These are phyloP conservation scores for Gelatoporia subvermispora DNA, from an alignment of 768 basidiomycete genomes.

Conservation along the genomic window DNA sequence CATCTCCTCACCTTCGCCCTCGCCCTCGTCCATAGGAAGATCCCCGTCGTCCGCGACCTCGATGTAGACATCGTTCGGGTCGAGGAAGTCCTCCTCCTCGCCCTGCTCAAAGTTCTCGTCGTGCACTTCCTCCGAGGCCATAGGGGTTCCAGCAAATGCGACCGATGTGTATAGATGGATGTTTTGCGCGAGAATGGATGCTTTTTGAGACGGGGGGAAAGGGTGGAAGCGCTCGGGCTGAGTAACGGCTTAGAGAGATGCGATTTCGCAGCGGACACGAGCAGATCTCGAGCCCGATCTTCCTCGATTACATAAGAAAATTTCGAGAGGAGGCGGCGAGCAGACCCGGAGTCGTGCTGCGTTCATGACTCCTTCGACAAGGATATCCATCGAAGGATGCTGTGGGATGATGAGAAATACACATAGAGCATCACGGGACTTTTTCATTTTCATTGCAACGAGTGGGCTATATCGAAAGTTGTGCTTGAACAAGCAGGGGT, in stretches of 20 bases:
- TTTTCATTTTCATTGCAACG: too few relatives aligned
- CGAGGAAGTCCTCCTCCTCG: conserved; percentile 57
- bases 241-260: conserved; percentile 8
- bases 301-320: too few relatives aligned
- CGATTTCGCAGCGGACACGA: not conserved
- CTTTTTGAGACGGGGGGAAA: not conserved
- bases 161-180: not conserved
- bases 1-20: conserved; percentile 23
- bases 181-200: not conserved
- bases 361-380: too few relatives aligned
- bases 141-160: conserved; percentile 1
- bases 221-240: not conserved
- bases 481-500: too few relatives aligned
- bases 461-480: too few relatives aligned
- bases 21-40: conserved; percentile 66
- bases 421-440: too few relatives aligned
- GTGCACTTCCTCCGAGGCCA: conserved; percentile 32
- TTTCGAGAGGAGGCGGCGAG: too few relatives aligned
- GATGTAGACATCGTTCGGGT: conserved; percentile 56
- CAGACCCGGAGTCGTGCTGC: too few relatives aligned
- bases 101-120: conserved; percentile 35
- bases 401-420: too few relatives aligned
- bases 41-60: conserved; percentile 67
- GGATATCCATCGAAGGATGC: too few relatives aligned
- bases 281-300: too few relatives aligned